phyloP scores from a whole-genome alignment of 768 basidiomycete species.

The Mycena chlorophos region DNA sequence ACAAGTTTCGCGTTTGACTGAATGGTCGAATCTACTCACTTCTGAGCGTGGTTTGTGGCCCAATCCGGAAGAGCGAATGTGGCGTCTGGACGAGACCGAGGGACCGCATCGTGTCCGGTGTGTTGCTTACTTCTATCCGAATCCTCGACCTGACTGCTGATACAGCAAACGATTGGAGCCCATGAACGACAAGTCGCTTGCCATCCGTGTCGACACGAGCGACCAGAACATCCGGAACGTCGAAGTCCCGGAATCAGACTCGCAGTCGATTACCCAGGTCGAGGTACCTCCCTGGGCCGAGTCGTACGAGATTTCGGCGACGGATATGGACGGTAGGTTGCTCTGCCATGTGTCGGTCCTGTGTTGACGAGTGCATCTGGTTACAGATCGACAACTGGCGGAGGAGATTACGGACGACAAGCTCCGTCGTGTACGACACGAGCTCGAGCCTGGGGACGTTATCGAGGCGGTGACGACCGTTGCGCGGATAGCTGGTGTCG shows the following conservation, averaged over 20 bases:
- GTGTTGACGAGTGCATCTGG: slow-evolving; percentile 4
- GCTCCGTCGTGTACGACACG: slow-evolving; percentile 81
- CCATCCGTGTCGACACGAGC: slow-evolving; percentile 46
- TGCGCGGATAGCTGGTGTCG: slow-evolving; percentile 85
- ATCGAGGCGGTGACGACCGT: slow-evolving; percentile 87
- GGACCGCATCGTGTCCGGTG: slow-evolving; percentile 86
- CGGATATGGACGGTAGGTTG: slow-evolving; percentile 57
- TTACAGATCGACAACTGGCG: slow-evolving; percentile 57
- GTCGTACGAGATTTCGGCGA: slow-evolving; percentile 64
- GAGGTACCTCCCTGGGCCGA: slow-evolving; percentile 74
- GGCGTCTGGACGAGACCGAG: slow-evolving; percentile 91
- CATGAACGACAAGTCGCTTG: slow-evolving; percentile 48
- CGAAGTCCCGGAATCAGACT: slow-evolving; percentile 51
- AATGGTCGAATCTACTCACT: slow-evolving; percentile 61
- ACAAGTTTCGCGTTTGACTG: slow-evolving; percentile 58
- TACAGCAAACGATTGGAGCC: slow-evolving; percentile 77
- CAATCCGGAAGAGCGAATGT: slow-evolving; percentile 48
- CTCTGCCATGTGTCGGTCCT: neutral
- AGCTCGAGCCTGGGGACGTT: slow-evolving; percentile 85
- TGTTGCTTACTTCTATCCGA: slow-evolving; percentile 14
- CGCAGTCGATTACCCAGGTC: slow-evolving; percentile 48
- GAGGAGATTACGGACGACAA: slow-evolving; percentile 89
- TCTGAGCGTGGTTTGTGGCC: slow-evolving; percentile 87
- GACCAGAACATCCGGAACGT: slow-evolving; percentile 50
- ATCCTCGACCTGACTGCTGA: neutral